Base-by-base conservation (phyloP, 164 flowering plant species). In the Annona cherimola region DNA sequence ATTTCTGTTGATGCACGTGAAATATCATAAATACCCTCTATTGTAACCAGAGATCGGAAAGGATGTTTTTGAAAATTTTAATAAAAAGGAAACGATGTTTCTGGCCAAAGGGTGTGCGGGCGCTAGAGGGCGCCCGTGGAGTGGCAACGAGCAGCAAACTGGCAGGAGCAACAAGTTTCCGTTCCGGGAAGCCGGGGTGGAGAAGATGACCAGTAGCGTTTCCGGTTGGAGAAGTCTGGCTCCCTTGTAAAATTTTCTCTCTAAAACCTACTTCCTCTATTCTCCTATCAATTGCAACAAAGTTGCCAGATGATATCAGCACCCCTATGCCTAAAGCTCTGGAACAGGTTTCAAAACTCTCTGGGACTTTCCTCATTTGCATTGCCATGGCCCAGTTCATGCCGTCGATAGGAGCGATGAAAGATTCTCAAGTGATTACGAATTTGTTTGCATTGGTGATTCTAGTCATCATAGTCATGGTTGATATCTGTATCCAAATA, bases 291-390 rank as follows among this genome's bases (percentile, higher is more conserved):
- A 85, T 86, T 1, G 87, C 88, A 8, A 71, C 77, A 61, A 88
- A 90, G 42, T 77, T 90, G 14, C 85, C 89, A 0, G 78, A 88
- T 45, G 95, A 90, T 77, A 85, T 88, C 6, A 88, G 86, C 46
- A 85, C 90, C 7, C 20, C 87, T 42, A 86, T 90, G 91, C 89
- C 88, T 19, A 60, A 82, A 4, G 46, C 75, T 42, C 72, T 80
- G 3, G 90, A 90, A 63, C 92, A 88, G 81, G 83, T 87, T 0
- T 74, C 87, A 4, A 90, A 90, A 60, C 87, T 88, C 55, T 87
- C 89, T 81, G 81, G 86, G 74, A 61, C 81, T 0, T 86, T 74
- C 66, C 68, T 90, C 61, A 73, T 87, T 69, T 88, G 88, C 70
- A 83, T 83, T 0, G 77, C 79, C 2, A 87, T 87, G 80, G 90